Evolutionary conservation across 768 basidiomycete species (phyloP).

Genomic region (Xerocomus brunneocitrinus): DNA sequence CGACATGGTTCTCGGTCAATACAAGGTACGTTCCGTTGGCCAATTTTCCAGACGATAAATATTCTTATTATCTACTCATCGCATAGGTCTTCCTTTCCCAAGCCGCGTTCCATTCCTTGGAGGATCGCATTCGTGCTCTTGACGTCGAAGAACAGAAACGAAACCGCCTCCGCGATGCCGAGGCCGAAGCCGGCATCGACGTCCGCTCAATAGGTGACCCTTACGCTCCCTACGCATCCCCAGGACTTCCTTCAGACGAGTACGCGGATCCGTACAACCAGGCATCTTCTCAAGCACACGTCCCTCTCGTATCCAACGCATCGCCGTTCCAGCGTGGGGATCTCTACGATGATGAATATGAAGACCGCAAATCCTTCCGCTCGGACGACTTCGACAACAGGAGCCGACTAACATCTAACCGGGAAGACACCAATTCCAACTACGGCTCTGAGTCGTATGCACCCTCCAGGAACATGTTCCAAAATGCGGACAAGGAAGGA

Average conservation of each 20-base stretch:
- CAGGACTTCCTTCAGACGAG: conserved; percentile 40
- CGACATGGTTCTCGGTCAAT: conserved; percentile 78
- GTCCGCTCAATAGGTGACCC: conserved; percentile 57
- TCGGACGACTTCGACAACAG: conserved; percentile 79
- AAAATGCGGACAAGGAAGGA: conserved; percentile 69
- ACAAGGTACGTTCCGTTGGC: conserved; percentile 52
- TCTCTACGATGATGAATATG: conserved; percentile 73
- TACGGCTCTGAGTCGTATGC: conserved; percentile 92
- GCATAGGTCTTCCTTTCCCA: conserved; percentile 85
- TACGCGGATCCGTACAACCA: conserved; percentile 52
- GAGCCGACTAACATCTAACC: conserved; percentile 71
- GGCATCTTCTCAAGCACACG: conserved; percentile 56
- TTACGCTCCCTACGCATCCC: conserved; percentile 71
- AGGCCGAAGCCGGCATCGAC: conserved; percentile 64
- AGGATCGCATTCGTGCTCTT: conserved; percentile 76
- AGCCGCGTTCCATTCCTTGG: conserved; percentile 77
- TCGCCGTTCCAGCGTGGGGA: conserved; percentile 78
- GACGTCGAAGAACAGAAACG: conserved; percentile 87
- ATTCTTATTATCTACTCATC: conserved; percentile 2
- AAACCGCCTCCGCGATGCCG: conserved; percentile 69
- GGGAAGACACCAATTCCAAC: conserved; percentile 74
- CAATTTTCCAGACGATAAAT: neutral
- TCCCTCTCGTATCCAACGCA: conserved; percentile 81
- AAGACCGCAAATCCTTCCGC: conserved; percentile 66
- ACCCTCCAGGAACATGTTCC: conserved; percentile 94